Percentiles rank a stretch among this genome's conserved stretches.
These are phyloP conservation scores for Hibiscus syriacus DNA, from an alignment of 345 rosid species.

Conservation along the genomic window DNA sequence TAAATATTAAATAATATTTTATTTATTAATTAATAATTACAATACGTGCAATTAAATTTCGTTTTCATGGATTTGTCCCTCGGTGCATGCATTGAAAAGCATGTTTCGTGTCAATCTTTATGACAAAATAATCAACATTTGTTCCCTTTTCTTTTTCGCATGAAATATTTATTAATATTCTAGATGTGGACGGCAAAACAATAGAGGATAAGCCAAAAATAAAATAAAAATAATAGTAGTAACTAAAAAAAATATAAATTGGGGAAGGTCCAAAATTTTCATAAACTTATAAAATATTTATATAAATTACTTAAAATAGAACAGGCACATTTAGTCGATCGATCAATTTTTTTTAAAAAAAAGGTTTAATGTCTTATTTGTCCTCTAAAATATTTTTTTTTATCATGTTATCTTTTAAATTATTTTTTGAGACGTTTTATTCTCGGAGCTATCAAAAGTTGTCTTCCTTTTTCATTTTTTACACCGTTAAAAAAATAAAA, in stretches of 20 bases:
- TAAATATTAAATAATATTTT: no score
- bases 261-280: not conserved
- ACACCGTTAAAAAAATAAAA: no score
- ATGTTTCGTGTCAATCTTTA: not conserved
- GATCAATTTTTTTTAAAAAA: no score
- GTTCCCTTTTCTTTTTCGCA: not conserved
- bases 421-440: no score
- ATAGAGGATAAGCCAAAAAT: not conserved
- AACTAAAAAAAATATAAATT: not conserved
- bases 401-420: no score
- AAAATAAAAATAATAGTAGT: not conserved
- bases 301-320: not conserved
- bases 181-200: slow-evolving; percentile 1
- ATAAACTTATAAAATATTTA: not conserved
- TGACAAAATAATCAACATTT: not conserved
- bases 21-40: no score
- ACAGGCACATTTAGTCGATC: no score
- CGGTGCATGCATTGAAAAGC: not conserved
- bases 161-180: not conserved
- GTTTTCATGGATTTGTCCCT: not conserved
- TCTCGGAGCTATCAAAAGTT: no score
- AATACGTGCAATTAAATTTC: not conserved
- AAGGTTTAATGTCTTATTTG: no score
- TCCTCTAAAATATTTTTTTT: no score
- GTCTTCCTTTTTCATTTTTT: no score